Evolutionary conservation across 2,329 filamentous ascomycete genomes (phyloP).

Genomic region (Trichoderma lentiforme): DNA sequence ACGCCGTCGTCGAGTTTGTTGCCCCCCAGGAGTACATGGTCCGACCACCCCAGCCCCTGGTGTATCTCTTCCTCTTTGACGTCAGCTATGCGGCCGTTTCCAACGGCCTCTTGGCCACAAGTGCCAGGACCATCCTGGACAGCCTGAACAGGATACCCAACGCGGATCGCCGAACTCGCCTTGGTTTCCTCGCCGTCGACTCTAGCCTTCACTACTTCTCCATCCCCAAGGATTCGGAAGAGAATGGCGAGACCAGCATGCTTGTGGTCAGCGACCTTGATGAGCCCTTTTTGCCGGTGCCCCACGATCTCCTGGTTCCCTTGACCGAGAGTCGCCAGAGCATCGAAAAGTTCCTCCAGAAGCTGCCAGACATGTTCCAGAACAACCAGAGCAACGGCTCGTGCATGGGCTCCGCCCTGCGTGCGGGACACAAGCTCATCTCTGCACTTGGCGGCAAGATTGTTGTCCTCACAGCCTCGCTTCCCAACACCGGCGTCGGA

Average conservation of each 20-base stretch:
- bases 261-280: conserved; percentile 92
- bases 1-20: conserved; percentile 95
- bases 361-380: conserved; percentile 94
- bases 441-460: conserved; percentile 93
- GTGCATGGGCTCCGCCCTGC: conserved; percentile 91
- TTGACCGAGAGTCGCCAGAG: conserved; percentile 84
- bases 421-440: conserved; percentile 93
- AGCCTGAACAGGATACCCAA: conserved; percentile 98
- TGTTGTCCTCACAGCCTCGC: conserved; percentile 80
- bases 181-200: conserved; percentile 95
- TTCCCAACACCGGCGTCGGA: conserved; percentile 86
- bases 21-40: conserved; percentile 99
- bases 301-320: conserved; percentile 85
- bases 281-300: conserved; percentile 93
- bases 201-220: conserved; percentile 95
- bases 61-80: conserved; percentile 93
- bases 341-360: conserved; percentile 85
- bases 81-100: conserved; percentile 89
- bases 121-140: conserved; percentile 88
- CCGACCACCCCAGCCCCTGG: conserved; percentile 87
- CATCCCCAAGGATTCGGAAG: conserved; percentile 82
- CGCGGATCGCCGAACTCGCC: conserved; percentile 83
- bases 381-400: conserved; percentile 85
- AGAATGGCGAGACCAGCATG: conserved; percentile 83
- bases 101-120: conserved; percentile 86